Conservation (phyloP, 2,329 filamentous ascomycete species). For the Colletotrichum sp. region DNA sequence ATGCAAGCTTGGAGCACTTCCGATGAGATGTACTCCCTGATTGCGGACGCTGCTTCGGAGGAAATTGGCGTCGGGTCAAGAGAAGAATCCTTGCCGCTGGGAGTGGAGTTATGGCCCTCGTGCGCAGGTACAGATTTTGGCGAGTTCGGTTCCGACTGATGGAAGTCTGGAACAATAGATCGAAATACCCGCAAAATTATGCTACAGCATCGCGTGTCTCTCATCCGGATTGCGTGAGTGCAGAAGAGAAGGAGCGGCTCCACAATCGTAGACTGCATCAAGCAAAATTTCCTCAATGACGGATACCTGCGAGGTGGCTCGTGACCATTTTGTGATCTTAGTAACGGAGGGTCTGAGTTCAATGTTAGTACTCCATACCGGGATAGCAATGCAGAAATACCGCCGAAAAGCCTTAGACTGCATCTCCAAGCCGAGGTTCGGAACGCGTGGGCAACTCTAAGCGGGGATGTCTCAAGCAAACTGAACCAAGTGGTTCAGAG, state of each 20-base stretch:
- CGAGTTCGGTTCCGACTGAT: slow-evolving; percentile 30
- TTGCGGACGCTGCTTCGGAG: slow-evolving; percentile 62
- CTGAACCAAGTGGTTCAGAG: background rate
- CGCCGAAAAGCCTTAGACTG: background rate
- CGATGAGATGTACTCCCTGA: slow-evolving; percentile 88
- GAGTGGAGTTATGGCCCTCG: slow-evolving; percentile 24
- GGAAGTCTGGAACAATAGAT: slow-evolving; percentile 82
- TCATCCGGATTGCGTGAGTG: slow-evolving; percentile 87
- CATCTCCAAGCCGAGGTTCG: background rate
- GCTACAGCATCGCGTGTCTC: slow-evolving; percentile 86
- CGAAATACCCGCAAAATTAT: slow-evolving; percentile 88
- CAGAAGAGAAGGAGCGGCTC: slow-evolving; percentile 92
- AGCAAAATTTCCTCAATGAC: slow-evolving; percentile 80
- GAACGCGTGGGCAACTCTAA: background rate
- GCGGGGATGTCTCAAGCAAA: background rate
- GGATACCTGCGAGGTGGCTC: slow-evolving; percentile 46
- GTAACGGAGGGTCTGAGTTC: slow-evolving; percentile 35
- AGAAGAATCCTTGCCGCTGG: slow-evolving; percentile 13
- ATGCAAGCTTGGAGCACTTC: slow-evolving; percentile 91
- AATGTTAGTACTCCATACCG: background rate
- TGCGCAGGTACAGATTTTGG: slow-evolving; percentile 31
- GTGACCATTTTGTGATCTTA: slow-evolving; percentile 30
- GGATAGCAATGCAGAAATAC: background rate
- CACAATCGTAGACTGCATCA: slow-evolving; percentile 78
- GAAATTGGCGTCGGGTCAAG: slow-evolving; percentile 53